A percentile compares a stretch with the other conserved stretches of the same genome.
phyloP scores from a whole-genome alignment of 805 yeast genomes.

The Scheffersomyces stipitis region DNA sequence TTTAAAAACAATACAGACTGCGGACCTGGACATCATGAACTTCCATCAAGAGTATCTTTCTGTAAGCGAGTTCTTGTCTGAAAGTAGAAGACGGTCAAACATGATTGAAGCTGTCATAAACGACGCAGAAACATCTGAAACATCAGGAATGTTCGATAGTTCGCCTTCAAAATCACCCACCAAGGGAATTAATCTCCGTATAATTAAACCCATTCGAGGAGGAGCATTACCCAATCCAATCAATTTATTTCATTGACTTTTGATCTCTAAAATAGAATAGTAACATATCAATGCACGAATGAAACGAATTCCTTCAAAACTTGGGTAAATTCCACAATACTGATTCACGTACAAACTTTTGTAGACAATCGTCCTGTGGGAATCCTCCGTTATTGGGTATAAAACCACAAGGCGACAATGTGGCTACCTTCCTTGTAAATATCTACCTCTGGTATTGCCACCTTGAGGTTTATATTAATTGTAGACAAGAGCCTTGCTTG shows the following conservation, averaged over 20 bases:
- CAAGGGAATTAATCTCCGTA: constrained; percentile 54
- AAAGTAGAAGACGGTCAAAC: constrained; percentile 11
- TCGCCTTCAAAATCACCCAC: constrained; percentile 28
- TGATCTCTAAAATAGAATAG: constrained; percentile 1
- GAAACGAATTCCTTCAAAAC: no score
- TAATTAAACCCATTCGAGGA: constrained; percentile 63
- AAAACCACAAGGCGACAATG: constrained; percentile 57
- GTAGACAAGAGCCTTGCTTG: no score
- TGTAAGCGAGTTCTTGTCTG: constrained; percentile 14
- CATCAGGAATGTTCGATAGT: constrained; percentile 15
- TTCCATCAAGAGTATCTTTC: constrained; percentile 14
- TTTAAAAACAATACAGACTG: not conserved
- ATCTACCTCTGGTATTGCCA: no score
- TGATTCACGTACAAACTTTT: no score
- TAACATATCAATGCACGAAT: no score
- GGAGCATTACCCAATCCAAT: constrained; percentile 30
- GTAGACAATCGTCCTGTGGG: no score
- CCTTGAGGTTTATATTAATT: no score
- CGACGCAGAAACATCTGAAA: constrained; percentile 12
- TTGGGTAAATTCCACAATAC: no score
- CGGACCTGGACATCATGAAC: constrained; percentile 5
- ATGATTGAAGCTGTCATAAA: constrained; percentile 8
- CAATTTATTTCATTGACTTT: constrained; percentile 10
- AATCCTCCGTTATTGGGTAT: no score
- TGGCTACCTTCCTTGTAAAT: constrained; percentile 58